Base-by-base conservation (phyloP, 768 basidiomycete genomes). In the Kwoniella sp. region DNA sequence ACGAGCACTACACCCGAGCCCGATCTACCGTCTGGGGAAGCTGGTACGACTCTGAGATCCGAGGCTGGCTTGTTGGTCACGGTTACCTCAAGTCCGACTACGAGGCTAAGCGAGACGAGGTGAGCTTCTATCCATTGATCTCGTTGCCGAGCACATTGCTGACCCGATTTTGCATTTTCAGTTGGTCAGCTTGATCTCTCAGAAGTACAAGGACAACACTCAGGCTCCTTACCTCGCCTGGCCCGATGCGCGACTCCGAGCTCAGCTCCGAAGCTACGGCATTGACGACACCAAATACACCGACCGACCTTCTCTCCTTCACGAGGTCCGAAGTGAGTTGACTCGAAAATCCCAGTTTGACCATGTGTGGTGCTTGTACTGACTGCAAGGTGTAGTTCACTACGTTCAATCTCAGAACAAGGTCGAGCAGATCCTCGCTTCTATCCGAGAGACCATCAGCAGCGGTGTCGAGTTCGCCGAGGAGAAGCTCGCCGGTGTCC, bases 161-260 rank as follows among this genome's bases (percentile, higher is more conserved):
- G 55, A 67, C 58, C n/a, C 47, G 19, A 4, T 19, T 12, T 19
- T 17, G 15, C 15, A 33, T 56, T 3, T 15, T 9, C 17, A 72
- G 63, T 84, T 92, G 12, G 81, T 91, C 60, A 84, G 85, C 71
- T 69, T 90, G 57, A 89, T 92, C 66, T 70, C 69, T 27, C 33
- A n/a, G 68, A 90, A 86, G 76, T 87, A 86, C 72, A 83, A 83
- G 58, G 85, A 87, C 55, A 76, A 78, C 53, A 83, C 84, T 1
- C 83, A 87, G 1, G 82, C 86, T n/a, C 77, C 77, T 1, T 96
- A 95, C 80, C 82, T 94, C 54, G 84, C 85, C 10, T 98, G 95
- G 95, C 90, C 91, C 13, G 94, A 97, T 73, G 90, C 93, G 2
- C 85, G 94, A 30, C 86, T 98, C 26, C 88, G 93, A 50, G 92